A percentile compares a stretch with the other conserved stretches of the same genome.
These are phyloP conservation scores for Hypoxylon sp. DNA, from an alignment of 2,329 filamentous ascomycete genomes.

Conservation along the genomic window DNA sequence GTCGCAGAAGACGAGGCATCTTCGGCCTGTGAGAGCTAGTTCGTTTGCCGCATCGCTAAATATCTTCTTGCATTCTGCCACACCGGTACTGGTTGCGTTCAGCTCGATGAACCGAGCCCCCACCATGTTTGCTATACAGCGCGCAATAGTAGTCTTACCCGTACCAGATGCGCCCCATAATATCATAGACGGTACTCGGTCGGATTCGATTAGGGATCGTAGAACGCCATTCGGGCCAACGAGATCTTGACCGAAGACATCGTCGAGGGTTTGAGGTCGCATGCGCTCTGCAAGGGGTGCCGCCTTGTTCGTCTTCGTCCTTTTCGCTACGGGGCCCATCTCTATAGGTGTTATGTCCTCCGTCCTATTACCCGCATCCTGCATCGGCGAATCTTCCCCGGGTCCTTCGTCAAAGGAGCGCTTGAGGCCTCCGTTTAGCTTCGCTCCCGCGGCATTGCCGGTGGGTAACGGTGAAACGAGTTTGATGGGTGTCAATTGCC, in stretches of 20 bases:
- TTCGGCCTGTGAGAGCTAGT: slow-evolving; percentile 81
- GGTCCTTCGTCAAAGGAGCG: slow-evolving; percentile 68
- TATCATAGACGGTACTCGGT: slow-evolving; percentile 93
- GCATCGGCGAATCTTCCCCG: slow-evolving; percentile 46
- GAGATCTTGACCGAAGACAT: slow-evolving; percentile 91
- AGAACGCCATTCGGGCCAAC: slow-evolving; percentile 88
- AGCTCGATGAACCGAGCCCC: slow-evolving; percentile 93
- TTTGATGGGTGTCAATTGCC: slow-evolving; percentile 57
- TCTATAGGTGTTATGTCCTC: slow-evolving; percentile 44
- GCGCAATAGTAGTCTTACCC: slow-evolving; percentile 91
- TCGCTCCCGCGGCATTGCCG: slow-evolving; percentile 47
- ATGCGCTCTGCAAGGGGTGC: slow-evolving; percentile 94
- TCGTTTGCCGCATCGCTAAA: slow-evolving; percentile 88
- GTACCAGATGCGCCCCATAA: slow-evolving; percentile 88
- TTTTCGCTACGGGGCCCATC: slow-evolving; percentile 67
- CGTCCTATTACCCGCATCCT: slow-evolving; percentile 43
- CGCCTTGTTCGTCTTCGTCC: slow-evolving; percentile 75
- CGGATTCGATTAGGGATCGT: slow-evolving; percentile 85
- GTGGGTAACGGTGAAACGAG: slow-evolving; percentile 54
- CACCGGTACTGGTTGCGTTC: slow-evolving; percentile 89
- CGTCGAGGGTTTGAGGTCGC: slow-evolving; percentile 85
- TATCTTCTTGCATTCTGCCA: slow-evolving; percentile 91
- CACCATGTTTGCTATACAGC: slow-evolving; percentile 86
- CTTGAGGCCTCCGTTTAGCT: slow-evolving; percentile 59
- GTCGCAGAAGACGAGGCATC: slow-evolving; percentile 97